Percentiles rank a stretch among this genome's conserved stretches.
phyloP scores from a whole-genome alignment of 2,329 filamentous ascomycete species.

The Samsoniella hepiali region DNA sequence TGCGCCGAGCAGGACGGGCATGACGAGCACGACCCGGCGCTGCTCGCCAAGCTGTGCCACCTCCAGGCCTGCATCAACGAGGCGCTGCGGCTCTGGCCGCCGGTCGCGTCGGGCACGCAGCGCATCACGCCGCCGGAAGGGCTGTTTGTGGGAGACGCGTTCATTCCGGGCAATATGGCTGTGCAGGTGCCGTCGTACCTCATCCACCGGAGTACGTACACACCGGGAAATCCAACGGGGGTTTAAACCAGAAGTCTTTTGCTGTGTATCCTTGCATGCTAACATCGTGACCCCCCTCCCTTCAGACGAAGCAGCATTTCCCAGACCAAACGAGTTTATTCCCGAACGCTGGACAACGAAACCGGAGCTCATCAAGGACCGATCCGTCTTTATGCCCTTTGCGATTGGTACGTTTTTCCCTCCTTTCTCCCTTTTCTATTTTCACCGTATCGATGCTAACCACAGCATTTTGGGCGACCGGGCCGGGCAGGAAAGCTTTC shows the following conservation, averaged over 20 bases:
- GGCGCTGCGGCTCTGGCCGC: slow-evolving; percentile 36
- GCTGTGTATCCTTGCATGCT: not conserved
- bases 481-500: slow-evolving; percentile 23
- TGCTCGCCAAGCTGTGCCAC: slow-evolving; percentile 26
- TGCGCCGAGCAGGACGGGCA: slow-evolving; percentile 15
- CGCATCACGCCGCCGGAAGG: slow-evolving; percentile 38
- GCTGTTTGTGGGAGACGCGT: slow-evolving; percentile 29
- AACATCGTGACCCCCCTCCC: not conserved
- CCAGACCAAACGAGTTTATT: slow-evolving; percentile 27
- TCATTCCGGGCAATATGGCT: slow-evolving; percentile 36
- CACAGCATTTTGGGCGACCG: too few species aligned
- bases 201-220: slow-evolving; percentile 8
- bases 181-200: slow-evolving; percentile 31
- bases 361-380: slow-evolving; percentile 27
- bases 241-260: too few species aligned
- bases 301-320: slow-evolving; percentile 23
- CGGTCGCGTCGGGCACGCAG: slow-evolving; percentile 34
- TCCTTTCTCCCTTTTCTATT: too few species aligned
- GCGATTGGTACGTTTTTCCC: slow-evolving; percentile 23
- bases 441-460: too few species aligned
- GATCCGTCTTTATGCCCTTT: slow-evolving; percentile 28
- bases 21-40: slow-evolving; percentile 19
- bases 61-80: slow-evolving; percentile 41
- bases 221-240: not conserved
- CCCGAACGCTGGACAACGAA: slow-evolving; percentile 35